phyloP scores from a whole-genome alignment of 2,329 filamentous ascomycete genomes.

The Xylariaceae sp. region DNA sequence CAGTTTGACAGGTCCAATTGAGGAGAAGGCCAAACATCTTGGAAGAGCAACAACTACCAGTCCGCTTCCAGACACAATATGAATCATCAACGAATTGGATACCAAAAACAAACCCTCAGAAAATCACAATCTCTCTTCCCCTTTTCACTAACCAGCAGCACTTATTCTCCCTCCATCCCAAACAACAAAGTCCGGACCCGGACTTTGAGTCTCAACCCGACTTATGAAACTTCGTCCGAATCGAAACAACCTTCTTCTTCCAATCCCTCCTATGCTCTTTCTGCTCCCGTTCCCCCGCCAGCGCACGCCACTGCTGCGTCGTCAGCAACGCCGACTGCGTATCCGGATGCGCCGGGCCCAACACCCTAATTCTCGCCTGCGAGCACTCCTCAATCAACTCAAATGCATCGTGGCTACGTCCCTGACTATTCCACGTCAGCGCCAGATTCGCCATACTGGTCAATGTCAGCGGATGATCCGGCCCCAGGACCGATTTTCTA shows the following conservation, averaged over 20 bases:
- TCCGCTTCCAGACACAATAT: too few species aligned
- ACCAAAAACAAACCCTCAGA: too few species aligned
- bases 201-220: background rate
- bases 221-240: background rate
- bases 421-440: background rate
- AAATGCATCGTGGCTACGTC: background rate
- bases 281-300: background rate
- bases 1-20: too few species aligned
- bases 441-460: conserved; percentile 1
- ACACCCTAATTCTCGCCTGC: background rate
- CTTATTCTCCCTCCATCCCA: too few species aligned
- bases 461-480: conserved; percentile 1
- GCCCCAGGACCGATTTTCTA: background rate
- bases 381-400: background rate
- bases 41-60: too few species aligned
- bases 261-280: background rate
- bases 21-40: too few species aligned
- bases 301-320: background rate
- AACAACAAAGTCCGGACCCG: too few species aligned
- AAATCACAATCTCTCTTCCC: too few species aligned
- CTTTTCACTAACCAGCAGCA: too few species aligned
- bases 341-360: background rate
- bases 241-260: background rate
- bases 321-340: background rate
- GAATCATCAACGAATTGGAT: too few species aligned